Evolutionary conservation across 2,329 filamentous ascomycete genomes (phyloP).

Genomic region (Talaromyces sp.): DNA sequence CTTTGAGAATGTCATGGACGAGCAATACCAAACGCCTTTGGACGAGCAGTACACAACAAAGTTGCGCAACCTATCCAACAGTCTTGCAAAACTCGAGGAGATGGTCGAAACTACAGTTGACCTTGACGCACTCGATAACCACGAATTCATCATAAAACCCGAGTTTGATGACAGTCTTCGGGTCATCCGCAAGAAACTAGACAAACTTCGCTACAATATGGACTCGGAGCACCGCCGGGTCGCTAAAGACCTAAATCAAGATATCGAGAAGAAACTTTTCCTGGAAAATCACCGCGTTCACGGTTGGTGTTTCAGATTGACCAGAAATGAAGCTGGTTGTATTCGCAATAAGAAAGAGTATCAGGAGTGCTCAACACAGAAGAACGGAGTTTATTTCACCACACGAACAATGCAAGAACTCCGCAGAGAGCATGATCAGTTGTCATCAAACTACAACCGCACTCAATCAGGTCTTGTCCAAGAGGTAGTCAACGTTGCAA

Average conservation of each 20-base stretch:
- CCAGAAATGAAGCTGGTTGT: slow-evolving; percentile 81
- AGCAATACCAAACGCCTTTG: slow-evolving; percentile 81
- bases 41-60: slow-evolving; percentile 85
- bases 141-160: slow-evolving; percentile 98
- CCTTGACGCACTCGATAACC: slow-evolving; percentile 88
- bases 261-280: slow-evolving; percentile 98
- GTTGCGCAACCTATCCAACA: slow-evolving; percentile 70
- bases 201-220: slow-evolving; percentile 79
- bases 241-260: slow-evolving; percentile 78
- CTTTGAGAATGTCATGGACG: slow-evolving; percentile 91
- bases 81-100: slow-evolving; percentile 81
- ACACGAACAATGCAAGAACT: slow-evolving; percentile 75
- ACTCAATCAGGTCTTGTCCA: slow-evolving; percentile 87
- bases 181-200: slow-evolving; percentile 86
- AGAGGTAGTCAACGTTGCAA: slow-evolving; percentile 88
- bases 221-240: slow-evolving; percentile 73
- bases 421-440: slow-evolving; percentile 87
- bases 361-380: slow-evolving; percentile 94
- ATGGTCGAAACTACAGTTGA: slow-evolving; percentile 99
- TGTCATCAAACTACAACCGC: slow-evolving; percentile 90
- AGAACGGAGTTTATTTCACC: slow-evolving; percentile 98
- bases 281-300: slow-evolving; percentile 94
- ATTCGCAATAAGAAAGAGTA: slow-evolving; percentile 90
- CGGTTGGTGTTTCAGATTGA: slow-evolving; percentile 94
- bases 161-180: slow-evolving; percentile 90